Evolutionary conservation across 2,329 filamentous ascomycete genomes (phyloP), one percentile per base, ranked within the genome.

Genomic region (Exophiala viscosa): DNA sequence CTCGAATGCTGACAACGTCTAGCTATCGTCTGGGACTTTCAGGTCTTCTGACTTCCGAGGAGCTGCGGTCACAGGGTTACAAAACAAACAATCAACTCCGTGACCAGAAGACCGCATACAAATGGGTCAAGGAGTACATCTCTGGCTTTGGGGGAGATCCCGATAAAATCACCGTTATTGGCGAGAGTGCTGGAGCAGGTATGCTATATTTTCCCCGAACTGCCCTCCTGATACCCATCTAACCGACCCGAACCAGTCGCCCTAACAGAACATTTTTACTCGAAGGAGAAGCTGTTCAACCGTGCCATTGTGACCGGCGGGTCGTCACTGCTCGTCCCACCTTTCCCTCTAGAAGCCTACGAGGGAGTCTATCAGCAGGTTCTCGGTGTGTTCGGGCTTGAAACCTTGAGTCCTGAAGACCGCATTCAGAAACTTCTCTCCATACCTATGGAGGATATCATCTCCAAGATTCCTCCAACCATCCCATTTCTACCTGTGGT

Each of bases 161-260:
- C 4, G 62, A 67, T 0, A 68, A 69, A 44, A 65, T 75, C 41
- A 69, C 67, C 34, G 55, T 70, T 13, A 65, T 71, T n/a, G 77
- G 77, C 13, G 71, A 78, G 58, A 76, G 72, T 43, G 74, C 74
- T 5, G 77, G 77, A 31, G 76, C 66, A n/a, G 65, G 74, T 71
- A 64, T 59, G 69, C 59, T 28, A 3, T 1, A 3, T n/a, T 40
- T 8, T n/a, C 28, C 8, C 20, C 40, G 8, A 3, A 8, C 20
- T 28, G 14, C 15, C 18, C 40, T 5, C 23, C 39, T 3, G 15
- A 10, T 4, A 9, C 8, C 18, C 9, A 15, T 32, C 34, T 53
- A 13, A 49, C 36, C 18, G 34, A 32, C 3, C n/a, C 34, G 3
- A 17, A 15, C 17, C 48, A 69, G 65, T 65, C 10, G 66, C 64